Base-by-base conservation (phyloP, 2,329 filamentous ascomycete species). In the Botrytis cinerea region DNA sequence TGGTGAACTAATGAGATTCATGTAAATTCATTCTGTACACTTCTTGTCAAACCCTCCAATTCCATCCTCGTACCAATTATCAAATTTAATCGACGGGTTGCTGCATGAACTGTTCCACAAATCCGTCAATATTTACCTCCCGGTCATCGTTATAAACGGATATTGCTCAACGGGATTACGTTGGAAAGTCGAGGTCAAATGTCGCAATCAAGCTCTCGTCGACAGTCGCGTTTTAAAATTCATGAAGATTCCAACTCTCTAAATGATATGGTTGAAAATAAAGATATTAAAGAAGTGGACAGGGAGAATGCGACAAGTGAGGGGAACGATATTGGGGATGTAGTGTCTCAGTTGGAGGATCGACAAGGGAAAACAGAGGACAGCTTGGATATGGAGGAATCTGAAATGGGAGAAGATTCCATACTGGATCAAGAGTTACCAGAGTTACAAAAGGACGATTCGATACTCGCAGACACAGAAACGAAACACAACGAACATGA, bases 231-330 rank as follows among this genome's bases (percentile, higher is more conserved):
- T 48, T 80, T 80, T 73, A 74, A 76, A 60, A 80, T 81, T 60
- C 79, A 80, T 71, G 78, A 80, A 45, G 80, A 80, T 70, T 70
- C 73, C 22, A 80, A 78, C 25, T 78, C 77, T 67, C 67, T 80
- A 59, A 77, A 76, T 32, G 74, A 80, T 40, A 68, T 57, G 46
- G 40, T 28, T 45, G 62, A 60, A 40, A 40, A 59, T 45, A 69
- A 43, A 32, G 38, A 48, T 46, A 22, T 73, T 68, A 28, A 75
- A 72, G 45, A 75, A 75, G 20, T 77, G 4, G 73, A 78, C 38
- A 75, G 79, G 12, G 78, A 78, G 32, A 73, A 75, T 68, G 74
- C 73, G 38, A 72, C 59, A 63, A 62, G 25, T 54, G 57, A 61
- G 61, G 40, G 40, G 35, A 43, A n/a, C 10, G 57, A 54, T 43